Conservation (phyloP, 306 rosid genomes). For the Datisca glomerata region DNA sequence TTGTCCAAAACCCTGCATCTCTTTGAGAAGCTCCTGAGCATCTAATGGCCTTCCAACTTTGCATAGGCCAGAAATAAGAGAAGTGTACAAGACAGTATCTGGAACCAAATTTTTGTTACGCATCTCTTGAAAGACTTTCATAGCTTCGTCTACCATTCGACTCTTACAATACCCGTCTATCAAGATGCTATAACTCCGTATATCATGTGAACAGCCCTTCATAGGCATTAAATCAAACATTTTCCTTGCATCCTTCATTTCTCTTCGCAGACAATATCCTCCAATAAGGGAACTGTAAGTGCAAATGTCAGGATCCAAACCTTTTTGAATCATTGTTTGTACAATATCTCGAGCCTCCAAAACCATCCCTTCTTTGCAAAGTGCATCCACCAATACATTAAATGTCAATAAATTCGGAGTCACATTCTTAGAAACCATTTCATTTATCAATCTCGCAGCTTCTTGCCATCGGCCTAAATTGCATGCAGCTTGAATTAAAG, state of each 20-base stretch:
- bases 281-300: conserved; percentile 21
- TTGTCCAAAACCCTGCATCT: conserved; percentile 2
- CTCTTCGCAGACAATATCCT: conserved; percentile 19
- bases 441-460: conserved; percentile 16
- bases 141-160: conserved; percentile 19
- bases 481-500: conserved; percentile 23
- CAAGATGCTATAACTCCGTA: conserved; percentile 14
- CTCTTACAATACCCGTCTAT: conserved; percentile 16
- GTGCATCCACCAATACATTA: conserved; percentile 18
- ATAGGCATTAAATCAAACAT: conserved; percentile 11
- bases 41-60: conserved; percentile 1
- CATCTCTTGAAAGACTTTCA: conserved; percentile 17
- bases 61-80: conserved; percentile 1
- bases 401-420: conserved; percentile 19
- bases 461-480: conserved; percentile 14
- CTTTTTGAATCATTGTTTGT: conserved; percentile 12
- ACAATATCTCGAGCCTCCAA: conserved; percentile 13
- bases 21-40: neutral
- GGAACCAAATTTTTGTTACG: conserved; percentile 1
- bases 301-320: conserved; percentile 6
- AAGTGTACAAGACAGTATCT: neutral
- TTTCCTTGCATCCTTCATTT: conserved; percentile 11
- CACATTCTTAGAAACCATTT: conserved; percentile 19
- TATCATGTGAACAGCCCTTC: conserved; percentile 14
- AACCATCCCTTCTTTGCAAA: conserved; percentile 19